These are phyloP conservation scores for Salix udensis DNA, from an alignment of 345 rosid species.

Conservation along the genomic window DNA sequence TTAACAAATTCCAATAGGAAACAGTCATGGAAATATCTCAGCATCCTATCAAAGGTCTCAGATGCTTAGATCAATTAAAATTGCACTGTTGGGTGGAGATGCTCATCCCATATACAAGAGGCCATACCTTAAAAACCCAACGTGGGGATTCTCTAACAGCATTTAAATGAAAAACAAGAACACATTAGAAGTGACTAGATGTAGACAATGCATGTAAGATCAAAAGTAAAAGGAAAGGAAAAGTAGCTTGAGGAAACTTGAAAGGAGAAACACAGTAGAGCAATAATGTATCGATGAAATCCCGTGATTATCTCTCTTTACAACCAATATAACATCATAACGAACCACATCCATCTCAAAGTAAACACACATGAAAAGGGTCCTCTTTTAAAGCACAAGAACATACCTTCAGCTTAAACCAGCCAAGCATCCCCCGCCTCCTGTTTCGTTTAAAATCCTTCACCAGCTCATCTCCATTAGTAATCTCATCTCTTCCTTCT, in stretches of 20 bases:
- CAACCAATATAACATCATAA: not conserved
- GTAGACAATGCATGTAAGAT: not conserved
- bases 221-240: not conserved
- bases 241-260: not conserved
- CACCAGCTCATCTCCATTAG: conserved; percentile 59
- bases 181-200: not conserved
- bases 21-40: not conserved
- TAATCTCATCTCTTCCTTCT: conserved; percentile 52
- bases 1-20: not conserved
- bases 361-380: not conserved
- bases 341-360: conserved; percentile 2
- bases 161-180: not conserved
- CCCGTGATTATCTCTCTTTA: not conserved
- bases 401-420: conserved; percentile 78
- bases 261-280: not conserved
- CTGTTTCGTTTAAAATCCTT: conserved; percentile 62
- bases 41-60: not conserved
- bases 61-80: not conserved
- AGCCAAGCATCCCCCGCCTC: conserved; percentile 83
- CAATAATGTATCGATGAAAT: not conserved
- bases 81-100: not conserved
- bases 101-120: not conserved
- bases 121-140: not conserved
- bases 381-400: not conserved
- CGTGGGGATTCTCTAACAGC: not conserved